A percentile compares a stretch with the other conserved stretches of the same genome.
phyloP scores from a whole-genome alignment of 2,329 filamentous ascomycete species.

The Beauveria sp. region DNA sequence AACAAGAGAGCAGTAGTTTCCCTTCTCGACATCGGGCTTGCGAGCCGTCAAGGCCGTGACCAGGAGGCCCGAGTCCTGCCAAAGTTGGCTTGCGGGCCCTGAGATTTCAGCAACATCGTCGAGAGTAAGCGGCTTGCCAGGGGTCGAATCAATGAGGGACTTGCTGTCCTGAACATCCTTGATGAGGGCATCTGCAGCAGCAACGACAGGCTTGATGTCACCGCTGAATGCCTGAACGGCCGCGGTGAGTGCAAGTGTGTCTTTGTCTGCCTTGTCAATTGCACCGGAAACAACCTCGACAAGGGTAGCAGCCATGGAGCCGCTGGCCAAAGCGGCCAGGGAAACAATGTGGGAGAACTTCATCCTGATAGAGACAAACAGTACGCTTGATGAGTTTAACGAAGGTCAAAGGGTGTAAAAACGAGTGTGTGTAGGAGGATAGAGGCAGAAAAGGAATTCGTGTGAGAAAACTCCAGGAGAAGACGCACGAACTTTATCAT shows the following conservation, averaged over 20 bases:
- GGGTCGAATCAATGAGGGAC: not conserved
- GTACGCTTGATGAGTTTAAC: not conserved
- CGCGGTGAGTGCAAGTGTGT: not conserved
- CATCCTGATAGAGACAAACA: not conserved
- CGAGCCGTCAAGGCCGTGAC: not conserved
- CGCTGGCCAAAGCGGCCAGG: not conserved
- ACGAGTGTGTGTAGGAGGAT: not conserved
- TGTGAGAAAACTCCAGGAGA: too few relatives aligned
- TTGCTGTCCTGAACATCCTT: not conserved
- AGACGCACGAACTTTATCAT: too few relatives aligned
- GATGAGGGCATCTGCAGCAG: not conserved
- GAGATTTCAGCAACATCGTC: not conserved
- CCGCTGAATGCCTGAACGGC: not conserved
- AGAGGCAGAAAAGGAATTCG: not conserved
- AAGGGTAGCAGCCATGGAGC: not conserved
- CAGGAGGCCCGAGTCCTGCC: too few relatives aligned
- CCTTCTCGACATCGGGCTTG: not conserved
- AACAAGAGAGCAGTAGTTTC: not conserved
- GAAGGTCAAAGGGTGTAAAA: not conserved
- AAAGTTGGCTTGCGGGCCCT: not conserved
- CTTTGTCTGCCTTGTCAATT: not conserved
- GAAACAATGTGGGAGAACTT: not conserved
- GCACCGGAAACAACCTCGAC: not conserved
- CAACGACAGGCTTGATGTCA: not conserved
- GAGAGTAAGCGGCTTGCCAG: not conserved